These are phyloP conservation scores for Xenoacremonium recifei DNA, from an alignment of 2,329 filamentous ascomycete species.

Conservation along the genomic window DNA sequence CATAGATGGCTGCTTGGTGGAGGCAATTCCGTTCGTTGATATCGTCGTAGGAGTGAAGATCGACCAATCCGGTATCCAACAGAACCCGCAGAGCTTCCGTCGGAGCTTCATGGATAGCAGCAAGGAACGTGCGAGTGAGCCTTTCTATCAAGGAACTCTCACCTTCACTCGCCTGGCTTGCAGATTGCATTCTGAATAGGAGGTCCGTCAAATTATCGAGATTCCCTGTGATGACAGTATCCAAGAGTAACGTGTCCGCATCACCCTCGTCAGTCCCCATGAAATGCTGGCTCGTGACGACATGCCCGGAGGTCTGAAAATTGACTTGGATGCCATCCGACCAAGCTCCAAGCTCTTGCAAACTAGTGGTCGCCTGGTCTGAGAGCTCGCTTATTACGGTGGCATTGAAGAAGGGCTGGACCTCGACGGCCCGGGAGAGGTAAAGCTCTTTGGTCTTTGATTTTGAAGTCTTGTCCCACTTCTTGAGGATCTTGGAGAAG, in stretches of 20 bases:
- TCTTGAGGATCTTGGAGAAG: conserved; percentile 98
- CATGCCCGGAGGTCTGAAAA: conserved; percentile 66
- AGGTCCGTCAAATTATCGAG: conserved; percentile 75
- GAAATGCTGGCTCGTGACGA: conserved; percentile 64
- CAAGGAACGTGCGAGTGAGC: conserved; percentile 85
- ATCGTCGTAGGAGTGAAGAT: conserved; percentile 92
- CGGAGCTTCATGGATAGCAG: conserved; percentile 83
- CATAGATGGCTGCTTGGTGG: conserved; percentile 95
- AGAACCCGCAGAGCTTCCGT: conserved; percentile 73
- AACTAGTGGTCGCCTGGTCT: conserved; percentile 93
- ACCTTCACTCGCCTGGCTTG: conserved; percentile 54
- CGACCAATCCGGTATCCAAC: conserved; percentile 76
- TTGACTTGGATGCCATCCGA: conserved; percentile 92
- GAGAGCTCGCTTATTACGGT: conserved; percentile 96
- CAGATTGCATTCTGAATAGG: conserved; percentile 66
- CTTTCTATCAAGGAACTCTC: conserved; percentile 65
- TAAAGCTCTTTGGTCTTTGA: conserved; percentile 98
- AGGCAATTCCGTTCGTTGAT: conserved; percentile 97
- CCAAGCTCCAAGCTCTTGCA: conserved; percentile 94
- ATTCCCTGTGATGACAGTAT: conserved; percentile 83
- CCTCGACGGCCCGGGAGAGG: conserved; percentile 90
- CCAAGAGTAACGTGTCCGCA: conserved; percentile 82
- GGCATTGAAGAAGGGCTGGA: conserved; percentile 97
- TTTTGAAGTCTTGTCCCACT: conserved; percentile 99
- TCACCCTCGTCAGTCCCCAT: conserved; percentile 83